A percentile compares a stretch with the other conserved stretches of the same genome.
Conservation (phyloP, 176 grass and related monocot species). For the Aegilops sharonensis region DNA sequence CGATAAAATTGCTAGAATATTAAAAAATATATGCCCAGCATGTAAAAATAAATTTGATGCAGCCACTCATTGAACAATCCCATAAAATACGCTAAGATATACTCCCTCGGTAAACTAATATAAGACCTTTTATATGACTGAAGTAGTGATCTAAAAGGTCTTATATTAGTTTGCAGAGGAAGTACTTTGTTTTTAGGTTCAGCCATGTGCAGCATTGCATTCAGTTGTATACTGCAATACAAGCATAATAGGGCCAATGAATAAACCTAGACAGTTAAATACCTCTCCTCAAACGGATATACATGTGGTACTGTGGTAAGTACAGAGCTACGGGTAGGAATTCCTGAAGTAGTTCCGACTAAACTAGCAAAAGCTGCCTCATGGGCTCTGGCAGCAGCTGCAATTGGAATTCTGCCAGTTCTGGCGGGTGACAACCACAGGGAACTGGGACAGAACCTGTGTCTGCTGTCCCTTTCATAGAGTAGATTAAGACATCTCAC, state of each 20-base stretch:
- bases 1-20: conserved; percentile 17
- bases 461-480: conserved; percentile 93
- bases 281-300: conserved; percentile 99
- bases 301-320: conserved; percentile 89
- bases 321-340: conserved; percentile 50
- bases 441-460: conserved; percentile 74
- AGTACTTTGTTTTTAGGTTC: neutral
- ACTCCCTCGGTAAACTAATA: neutral
- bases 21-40: neutral
- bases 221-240: neutral
- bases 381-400: conserved; percentile 74
- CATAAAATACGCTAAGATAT: neutral
- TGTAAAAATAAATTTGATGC: conserved; percentile 11
- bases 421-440: conserved; percentile 90
- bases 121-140: no score
- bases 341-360: conserved; percentile 40
- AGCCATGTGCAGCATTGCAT: conserved; percentile 13
- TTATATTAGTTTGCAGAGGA: no score
- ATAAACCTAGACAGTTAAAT: conserved; percentile 12
- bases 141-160: no score
- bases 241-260: neutral
- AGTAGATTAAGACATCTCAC: conserved; percentile 91
- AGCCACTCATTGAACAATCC: conserved; percentile 11
- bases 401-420: conserved; percentile 69
- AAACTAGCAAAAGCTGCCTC: conserved; percentile 73